Base-by-base conservation (phyloP, 2,329 filamentous ascomycete genomes). In the Aphanocladium album region DNA sequence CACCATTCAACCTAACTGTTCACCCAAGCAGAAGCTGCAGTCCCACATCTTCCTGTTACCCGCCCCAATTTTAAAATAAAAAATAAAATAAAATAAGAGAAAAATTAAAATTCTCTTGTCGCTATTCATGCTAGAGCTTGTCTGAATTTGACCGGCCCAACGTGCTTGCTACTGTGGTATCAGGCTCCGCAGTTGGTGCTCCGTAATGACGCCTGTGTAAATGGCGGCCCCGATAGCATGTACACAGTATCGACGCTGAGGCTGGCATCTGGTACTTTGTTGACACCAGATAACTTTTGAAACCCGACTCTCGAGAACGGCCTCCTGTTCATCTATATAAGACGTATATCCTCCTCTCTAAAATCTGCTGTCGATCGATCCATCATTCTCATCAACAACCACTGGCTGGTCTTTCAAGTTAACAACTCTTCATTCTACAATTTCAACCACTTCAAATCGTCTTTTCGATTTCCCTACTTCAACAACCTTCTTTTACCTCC, bases 191-290 rank as follows among this genome's bases (percentile, higher is more conserved):
- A 47, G 57, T 41, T 54, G 57, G 45, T 53, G 57, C 57, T 60
- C 57, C 57, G 57, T 60, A 54, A 60, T 60, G 57, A 60, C 57
- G 57, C 57, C 57, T 23, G 43, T 60, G 57, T 43, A 43, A 53
- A 60, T 60, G 57, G 57, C 39, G 50, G 43, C 27, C 46, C 57
- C 43, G 57, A 60, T 60, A 60, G 39, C 57, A 54, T 54, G 57
- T 54, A 60, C 50, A 33, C 7, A 47, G 49, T 57, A 49, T 57
- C 21, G 33, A 57, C 19, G 45, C 54, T 57, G 56, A 51, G 33
- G 46, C 56, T 35, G 35, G 56, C 56, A 49, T 37, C 50, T 41
- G 30, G 56, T 52, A 53, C 37, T 25, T 57, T 49, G 37, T 51
- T 52, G 57, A 54, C 57, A 60, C 9, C 11, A 39, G 30, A 60